These are phyloP conservation scores for Euphorbia pulcherrima DNA, from an alignment of 345 rosid genomes.

Conservation along the genomic window DNA sequence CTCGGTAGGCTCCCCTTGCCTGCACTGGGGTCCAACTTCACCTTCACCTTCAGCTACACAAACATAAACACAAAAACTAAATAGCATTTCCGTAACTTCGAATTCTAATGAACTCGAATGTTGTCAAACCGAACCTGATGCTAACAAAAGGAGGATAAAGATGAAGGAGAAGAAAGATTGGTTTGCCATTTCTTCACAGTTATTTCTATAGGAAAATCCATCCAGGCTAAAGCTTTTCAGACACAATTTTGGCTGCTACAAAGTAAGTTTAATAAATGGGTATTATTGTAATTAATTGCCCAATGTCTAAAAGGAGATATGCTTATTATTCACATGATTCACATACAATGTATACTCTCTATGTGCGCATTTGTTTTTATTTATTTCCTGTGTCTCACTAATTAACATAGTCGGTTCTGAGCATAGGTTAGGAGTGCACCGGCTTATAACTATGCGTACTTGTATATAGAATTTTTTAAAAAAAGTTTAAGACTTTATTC, in stretches of 20 bases:
- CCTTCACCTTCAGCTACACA: slow-evolving; percentile 7
- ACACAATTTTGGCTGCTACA: slow-evolving; percentile 3
- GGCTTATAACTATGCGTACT: no score
- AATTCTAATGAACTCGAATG: neutral
- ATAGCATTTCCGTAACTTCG: no score
- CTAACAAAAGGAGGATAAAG: slow-evolving; percentile 4
- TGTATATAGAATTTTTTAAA: no score
- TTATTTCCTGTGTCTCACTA: no score
- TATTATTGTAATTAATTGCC: neutral
- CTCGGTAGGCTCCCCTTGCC: neutral
- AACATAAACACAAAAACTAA: neutral
- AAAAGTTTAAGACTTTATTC: no score
- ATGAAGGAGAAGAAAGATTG: slow-evolving; percentile 5
- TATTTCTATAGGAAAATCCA: slow-evolving; percentile 2
- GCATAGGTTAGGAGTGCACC: no score
- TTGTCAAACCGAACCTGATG: slow-evolving; percentile 5
- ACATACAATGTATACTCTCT: no score
- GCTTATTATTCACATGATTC: no score
- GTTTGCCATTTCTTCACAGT: slow-evolving; percentile 8
- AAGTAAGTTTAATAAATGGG: neutral
- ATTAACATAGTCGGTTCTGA: no score
- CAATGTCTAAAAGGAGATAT: no score
- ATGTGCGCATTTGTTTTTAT: no score
- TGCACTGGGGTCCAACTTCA: no score
- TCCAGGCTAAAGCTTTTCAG: neutral